phyloP scores from a whole-genome alignment of 371 early-diverging fungal genomes.

The Polyrhizophydium stewartii region DNA sequence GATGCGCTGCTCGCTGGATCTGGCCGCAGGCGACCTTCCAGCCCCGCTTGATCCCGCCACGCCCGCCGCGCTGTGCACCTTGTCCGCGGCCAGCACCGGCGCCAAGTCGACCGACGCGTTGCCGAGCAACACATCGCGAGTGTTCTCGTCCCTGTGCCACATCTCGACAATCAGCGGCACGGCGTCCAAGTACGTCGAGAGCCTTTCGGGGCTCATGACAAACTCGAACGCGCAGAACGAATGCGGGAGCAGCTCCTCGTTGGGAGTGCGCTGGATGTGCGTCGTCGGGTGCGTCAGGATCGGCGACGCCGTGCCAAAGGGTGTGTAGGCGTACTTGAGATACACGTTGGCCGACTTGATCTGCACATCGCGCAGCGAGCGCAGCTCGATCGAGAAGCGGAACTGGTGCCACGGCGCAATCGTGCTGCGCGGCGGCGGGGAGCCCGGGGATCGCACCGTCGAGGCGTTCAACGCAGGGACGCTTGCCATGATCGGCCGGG shows the following conservation, averaged over 20 bases:
- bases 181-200: slow-evolving; percentile 32
- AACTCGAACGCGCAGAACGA: slow-evolving; percentile 45
- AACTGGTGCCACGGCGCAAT: slow-evolving; percentile 36
- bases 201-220: slow-evolving; percentile 31
- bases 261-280: slow-evolving; percentile 3
- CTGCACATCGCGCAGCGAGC: slow-evolving; percentile 27
- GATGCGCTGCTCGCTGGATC: background rate
- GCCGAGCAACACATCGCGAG: slow-evolving; percentile 24
- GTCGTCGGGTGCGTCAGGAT: slow-evolving; percentile 30
- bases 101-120: slow-evolving; percentile 24
- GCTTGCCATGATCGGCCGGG: too few relatives aligned
- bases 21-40: too few relatives aligned
- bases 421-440: too few relatives aligned
- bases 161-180: slow-evolving; percentile 38
- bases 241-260: slow-evolving; percentile 27
- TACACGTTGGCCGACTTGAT: slow-evolving; percentile 17
- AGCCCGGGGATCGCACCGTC: too few relatives aligned
- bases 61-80: slow-evolving; percentile 2
- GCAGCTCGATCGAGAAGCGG: slow-evolving; percentile 45
- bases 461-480: too few relatives aligned
- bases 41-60: too few relatives aligned
- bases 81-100: slow-evolving; percentile 4
- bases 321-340: slow-evolving; percentile 29
- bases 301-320: slow-evolving; percentile 36
- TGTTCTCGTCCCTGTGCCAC: slow-evolving; percentile 24